Evolutionary conservation across 179 eudicot genomes (phyloP), one percentile per base, ranked within the genome.

Genomic region (Silene coronaria): DNA sequence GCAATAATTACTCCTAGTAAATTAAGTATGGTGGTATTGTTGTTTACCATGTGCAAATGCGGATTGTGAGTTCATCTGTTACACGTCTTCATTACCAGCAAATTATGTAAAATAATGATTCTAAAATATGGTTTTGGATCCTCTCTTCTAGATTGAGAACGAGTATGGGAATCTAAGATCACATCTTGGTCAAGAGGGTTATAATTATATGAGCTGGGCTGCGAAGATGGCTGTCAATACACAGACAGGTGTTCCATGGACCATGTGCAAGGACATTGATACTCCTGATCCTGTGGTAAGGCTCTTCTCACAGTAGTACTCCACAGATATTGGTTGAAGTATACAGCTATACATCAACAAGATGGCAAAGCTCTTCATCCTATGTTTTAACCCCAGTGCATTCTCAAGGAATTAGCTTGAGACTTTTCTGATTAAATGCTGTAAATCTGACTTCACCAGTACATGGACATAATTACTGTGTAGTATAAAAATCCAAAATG

Each of bases 261-360:
- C 91, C 24, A 92, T 92, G 97, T 92, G 97, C 89, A 92, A 92
- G 80, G 91, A 92, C 77, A 85, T 86, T 1, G 96, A 87, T 70
- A 91, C 97, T 59, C 99, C 99, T 3, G 99, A 95, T 84, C 99
- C 97, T 53, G 84, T 95, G 87, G 99, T 95, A 77, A 80, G 88
- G 17, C 6, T 27, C 45, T 59, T 75, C 67, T 55, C 67, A 27
- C 45, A 48, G 14, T 71, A 8, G 11, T 3, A 17, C 62, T 60
- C 22, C 0, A 23, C 30, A 3, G 55, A 55, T 62, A 38, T 21
- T 57, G 22, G 72, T 77, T 74, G 42, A 9, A 38, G 30, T 26
- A 2, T 67, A 10, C 66, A 22, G 28, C 30, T 69, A 7, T 38
- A 38, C 45, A 38, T 38, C 45, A 7, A n/a, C n/a, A n/a, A n/a